phyloP scores from a whole-genome alignment of 257 asterid genomes.

The Capsicum chinense region DNA sequence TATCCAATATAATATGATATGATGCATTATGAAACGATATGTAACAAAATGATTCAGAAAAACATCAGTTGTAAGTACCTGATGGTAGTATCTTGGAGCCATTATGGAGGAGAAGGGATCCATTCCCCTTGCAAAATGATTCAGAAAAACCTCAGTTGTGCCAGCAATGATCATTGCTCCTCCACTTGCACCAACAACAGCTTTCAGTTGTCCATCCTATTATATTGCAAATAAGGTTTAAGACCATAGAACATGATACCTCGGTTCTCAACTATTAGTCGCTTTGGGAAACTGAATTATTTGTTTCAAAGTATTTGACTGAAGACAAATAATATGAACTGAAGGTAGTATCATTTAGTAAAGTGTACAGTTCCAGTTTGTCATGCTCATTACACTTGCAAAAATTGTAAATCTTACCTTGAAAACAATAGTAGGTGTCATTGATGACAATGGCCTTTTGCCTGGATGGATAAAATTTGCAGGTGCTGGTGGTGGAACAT shows the following conservation, averaged over 20 bases:
- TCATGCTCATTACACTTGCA: too few relatives aligned
- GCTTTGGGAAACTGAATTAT: too few relatives aligned
- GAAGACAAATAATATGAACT: too few relatives aligned
- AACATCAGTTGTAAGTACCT: slow-evolving; percentile 39
- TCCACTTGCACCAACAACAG: slow-evolving; percentile 74
- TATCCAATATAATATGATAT: not conserved
- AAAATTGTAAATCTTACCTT: too few relatives aligned
- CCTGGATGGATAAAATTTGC: too few relatives aligned
- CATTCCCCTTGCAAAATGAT: slow-evolving; percentile 55
- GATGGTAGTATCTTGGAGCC: slow-evolving; percentile 70
- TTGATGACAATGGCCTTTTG: too few relatives aligned
- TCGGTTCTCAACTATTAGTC: too few relatives aligned
- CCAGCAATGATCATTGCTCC: slow-evolving; percentile 59
- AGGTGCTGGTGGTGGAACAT: too few relatives aligned
- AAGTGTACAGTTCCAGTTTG: too few relatives aligned
- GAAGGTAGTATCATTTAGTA: too few relatives aligned
- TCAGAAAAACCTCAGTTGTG: slow-evolving; percentile 59
- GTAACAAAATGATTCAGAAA: not conserved
- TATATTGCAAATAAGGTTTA: not conserved
- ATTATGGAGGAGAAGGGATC: slow-evolving; percentile 65
- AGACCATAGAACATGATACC: too few relatives aligned
- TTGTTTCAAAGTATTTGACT: not conserved
- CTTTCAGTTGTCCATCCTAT: slow-evolving; percentile 55
- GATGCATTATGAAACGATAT: not conserved
- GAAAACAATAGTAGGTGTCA: too few relatives aligned